These are phyloP conservation scores for Tricholoma saponaceum DNA, from an alignment of 768 basidiomycete species.

Conservation along the genomic window DNA sequence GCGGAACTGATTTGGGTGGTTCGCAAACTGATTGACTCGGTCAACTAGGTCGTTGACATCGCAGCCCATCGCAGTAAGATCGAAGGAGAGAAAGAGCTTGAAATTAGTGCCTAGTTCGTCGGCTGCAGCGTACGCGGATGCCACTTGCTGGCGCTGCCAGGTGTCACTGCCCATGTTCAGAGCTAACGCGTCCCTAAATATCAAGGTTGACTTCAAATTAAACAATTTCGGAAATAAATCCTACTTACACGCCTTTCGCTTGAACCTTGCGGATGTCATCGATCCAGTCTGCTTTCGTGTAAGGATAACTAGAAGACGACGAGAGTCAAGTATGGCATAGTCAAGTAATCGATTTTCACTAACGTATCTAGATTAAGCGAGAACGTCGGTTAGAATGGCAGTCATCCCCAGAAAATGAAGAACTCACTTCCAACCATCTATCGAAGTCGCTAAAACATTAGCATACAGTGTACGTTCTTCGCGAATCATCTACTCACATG, in stretches of 20 bases:
- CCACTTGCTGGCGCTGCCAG: slow-evolving; percentile 48
- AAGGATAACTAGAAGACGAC: slow-evolving; percentile 29
- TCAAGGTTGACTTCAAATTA: slow-evolving; percentile 20
- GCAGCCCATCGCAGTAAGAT: slow-evolving; percentile 51
- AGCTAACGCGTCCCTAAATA: slow-evolving; percentile 51
- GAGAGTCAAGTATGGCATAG: neutral
- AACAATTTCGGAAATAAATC: neutral
- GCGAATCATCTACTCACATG: slow-evolving; percentile 29
- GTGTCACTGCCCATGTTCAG: slow-evolving; percentile 55
- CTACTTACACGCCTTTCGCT: slow-evolving; percentile 38
- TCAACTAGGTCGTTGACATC: slow-evolving; percentile 36
- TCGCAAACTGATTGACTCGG: slow-evolving; percentile 41
- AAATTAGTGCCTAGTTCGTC: slow-evolving; percentile 33
- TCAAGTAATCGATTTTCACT: slow-evolving; percentile 7
- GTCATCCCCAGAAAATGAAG: neutral
- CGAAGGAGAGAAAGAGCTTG: slow-evolving; percentile 57
- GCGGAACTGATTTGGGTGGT: slow-evolving; percentile 51
- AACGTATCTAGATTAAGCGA: slow-evolving; percentile 35
- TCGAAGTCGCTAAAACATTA: neutral
- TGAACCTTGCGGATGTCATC: slow-evolving; percentile 38
- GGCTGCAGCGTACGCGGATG: slow-evolving; percentile 50
- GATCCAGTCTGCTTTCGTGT: slow-evolving; percentile 35
- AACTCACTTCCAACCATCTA: slow-evolving; percentile 47
- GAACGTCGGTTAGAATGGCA: neutral
- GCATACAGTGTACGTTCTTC: neutral